Conservation (phyloP, 2,329 filamentous ascomycete species). For the Aotearoamyces nothofagi region DNA sequence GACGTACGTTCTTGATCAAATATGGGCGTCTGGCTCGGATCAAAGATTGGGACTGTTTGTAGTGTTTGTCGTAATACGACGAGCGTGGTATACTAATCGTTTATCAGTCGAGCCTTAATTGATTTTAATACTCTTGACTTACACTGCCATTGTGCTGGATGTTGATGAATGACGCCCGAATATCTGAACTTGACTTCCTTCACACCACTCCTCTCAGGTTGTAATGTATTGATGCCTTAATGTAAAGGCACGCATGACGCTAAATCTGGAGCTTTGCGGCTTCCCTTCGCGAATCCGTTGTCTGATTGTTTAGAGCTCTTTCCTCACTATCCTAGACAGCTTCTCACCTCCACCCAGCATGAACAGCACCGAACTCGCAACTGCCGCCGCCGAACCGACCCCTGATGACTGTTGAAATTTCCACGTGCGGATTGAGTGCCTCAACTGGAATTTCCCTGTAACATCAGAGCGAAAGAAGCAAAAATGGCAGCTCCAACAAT, state of each 20-base stretch:
- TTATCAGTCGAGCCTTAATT: neutral
- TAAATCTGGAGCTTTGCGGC: too few species aligned
- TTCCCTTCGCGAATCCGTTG: too few species aligned
- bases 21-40: conserved; percentile 87
- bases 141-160: conserved; percentile 19
- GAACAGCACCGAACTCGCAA: conserved; percentile 3
- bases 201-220: too few species aligned
- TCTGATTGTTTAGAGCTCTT: too few species aligned
- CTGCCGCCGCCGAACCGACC: conserved; percentile 2
- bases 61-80: conserved; percentile 84
- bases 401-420: too few species aligned
- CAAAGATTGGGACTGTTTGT: conserved; percentile 74
- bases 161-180: too few species aligned
- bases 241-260: neutral
- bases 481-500: conserved; percentile 37
- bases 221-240: too few species aligned
- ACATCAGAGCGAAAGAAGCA: too few species aligned
- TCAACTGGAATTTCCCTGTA: too few species aligned
- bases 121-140: conserved; percentile 4
- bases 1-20: conserved; percentile 81
- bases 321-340: too few species aligned
- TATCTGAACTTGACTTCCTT: too few species aligned
- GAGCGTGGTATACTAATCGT: conserved; percentile 41
- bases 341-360: conserved; percentile 6
- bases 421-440: too few species aligned